These are phyloP conservation scores for Chrysosporium queenslandicum DNA, from an alignment of 2,329 filamentous ascomycete species.

Conservation along the genomic window DNA sequence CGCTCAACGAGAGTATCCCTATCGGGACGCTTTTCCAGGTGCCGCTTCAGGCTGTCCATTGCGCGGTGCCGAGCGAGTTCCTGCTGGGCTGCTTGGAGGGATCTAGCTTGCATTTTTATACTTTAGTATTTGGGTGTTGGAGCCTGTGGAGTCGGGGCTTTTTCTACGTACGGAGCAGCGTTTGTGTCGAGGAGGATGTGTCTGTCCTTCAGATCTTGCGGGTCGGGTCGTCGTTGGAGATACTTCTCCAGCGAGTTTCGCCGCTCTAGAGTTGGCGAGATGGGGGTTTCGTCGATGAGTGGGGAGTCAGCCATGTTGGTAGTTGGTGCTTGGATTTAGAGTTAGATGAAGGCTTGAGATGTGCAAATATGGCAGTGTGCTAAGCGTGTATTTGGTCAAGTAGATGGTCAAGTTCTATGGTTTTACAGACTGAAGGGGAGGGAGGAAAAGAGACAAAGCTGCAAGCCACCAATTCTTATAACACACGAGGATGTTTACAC, in stretches of 20 bases:
- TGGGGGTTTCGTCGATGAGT: slow-evolving; percentile 47
- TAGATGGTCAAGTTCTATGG: too few relatives aligned
- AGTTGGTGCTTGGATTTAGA: not conserved
- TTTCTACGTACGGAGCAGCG: slow-evolving; percentile 50
- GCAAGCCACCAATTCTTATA: not conserved
- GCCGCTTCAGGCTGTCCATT: slow-evolving; percentile 54
- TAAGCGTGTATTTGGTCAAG: too few relatives aligned
- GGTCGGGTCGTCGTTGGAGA: slow-evolving; percentile 58
- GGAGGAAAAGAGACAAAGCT: too few relatives aligned
- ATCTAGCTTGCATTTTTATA: slow-evolving; percentile 1
- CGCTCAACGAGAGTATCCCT: slow-evolving; percentile 70
- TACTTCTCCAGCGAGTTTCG: slow-evolving; percentile 63
- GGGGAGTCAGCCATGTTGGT: slow-evolving; percentile 5
- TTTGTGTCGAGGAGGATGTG: slow-evolving; percentile 59
- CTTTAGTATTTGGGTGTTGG: not conserved
- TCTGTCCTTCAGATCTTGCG: slow-evolving; percentile 56
- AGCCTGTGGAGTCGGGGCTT: too few relatives aligned
- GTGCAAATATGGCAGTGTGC: too few relatives aligned
- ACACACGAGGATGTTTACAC: not conserved
- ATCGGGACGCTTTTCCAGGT: slow-evolving; percentile 53
- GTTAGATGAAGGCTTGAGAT: too few relatives aligned
- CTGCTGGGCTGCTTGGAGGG: slow-evolving; percentile 50
- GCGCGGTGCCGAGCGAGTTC: slow-evolving; percentile 57
- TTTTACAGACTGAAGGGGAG: too few relatives aligned
- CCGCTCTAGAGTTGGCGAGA: slow-evolving; percentile 45